Base-by-base conservation (phyloP, 2,329 filamentous ascomycete species). In the Apiospora rasikravindrae region DNA sequence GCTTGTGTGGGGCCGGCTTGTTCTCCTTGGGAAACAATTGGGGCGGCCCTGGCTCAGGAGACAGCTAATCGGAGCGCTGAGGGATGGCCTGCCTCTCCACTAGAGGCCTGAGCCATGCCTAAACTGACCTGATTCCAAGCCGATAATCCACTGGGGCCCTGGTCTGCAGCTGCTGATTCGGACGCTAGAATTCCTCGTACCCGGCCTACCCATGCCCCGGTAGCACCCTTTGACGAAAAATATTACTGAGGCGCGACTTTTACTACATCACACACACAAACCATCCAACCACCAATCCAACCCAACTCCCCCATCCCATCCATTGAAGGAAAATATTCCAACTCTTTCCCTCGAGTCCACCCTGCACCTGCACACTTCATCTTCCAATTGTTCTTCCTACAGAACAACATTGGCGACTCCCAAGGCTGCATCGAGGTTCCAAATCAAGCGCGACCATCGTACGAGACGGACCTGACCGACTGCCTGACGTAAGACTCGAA, bases 401-500 rank as follows among this genome's bases (percentile, higher is more conserved):
- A 3, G 57, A n/a, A 64, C 11, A 40, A 64, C 57, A 14, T 64
- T 64, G 40, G 57, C 33, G 19, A 64, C 8, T n/a, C 7, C 57
- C 57, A n/a, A 40, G 57, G 33, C 33, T 5, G 33, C n/a, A n/a
- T 64, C 33, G 57, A 64, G 19, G 19, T 40, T 14, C n/a, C 22
- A 4, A 24, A 40, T 40, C 57, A 40, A 64, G 29, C 57, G 57
- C 57, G 57, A 64, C 57, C 10, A 40, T 64, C 57, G 29, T 64
- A 40, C 57, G 29, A 64, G 29, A 57, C n/a, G 14, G 24, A 29
- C 51, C 51, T 57, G 57, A 64, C 22, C 37, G 57, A 64, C 22
- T 64, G 57, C 57, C 29, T 64, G 57, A 64, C 57, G 57, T 64
- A 64, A 64, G 57, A 37, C 57, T 64, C 57, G 57, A 64, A 64